Base-by-base conservation (phyloP, 2,329 filamentous ascomycete genomes). In the Verticillium dahliae region DNA sequence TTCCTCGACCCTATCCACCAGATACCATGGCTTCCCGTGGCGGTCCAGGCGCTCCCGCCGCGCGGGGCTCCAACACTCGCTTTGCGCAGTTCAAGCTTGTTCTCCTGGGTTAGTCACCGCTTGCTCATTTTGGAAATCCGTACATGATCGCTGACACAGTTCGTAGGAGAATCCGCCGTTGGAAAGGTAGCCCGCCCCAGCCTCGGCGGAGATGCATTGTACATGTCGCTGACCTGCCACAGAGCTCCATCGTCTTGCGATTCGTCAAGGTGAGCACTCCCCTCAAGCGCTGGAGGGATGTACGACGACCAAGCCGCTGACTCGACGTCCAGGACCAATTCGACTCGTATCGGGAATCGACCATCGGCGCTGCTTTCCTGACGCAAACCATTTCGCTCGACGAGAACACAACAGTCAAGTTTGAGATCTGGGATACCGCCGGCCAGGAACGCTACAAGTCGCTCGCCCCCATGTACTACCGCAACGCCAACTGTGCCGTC, bases 1-100 rank as follows among this genome's bases (percentile, higher is more conserved):
- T 65, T 67, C 68, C 67, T 67, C 66, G 67, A 66, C 63, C 68
- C 67, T 68, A 67, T 67, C 66, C 67, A 66, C 63, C 68, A 74
- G 41, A 54, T 31, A 82, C 71, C 75, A 98, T 98, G 94, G 90
- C 93, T 79, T 85, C 90, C 76, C 88, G 92, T 87, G 87, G 87
- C 80, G 88, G 78, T 70, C 80, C 83, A 68, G 64, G 62, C 61
- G 64, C 56, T 56, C 80, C 83, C 71, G 84, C 82, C 71, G 79
- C 82, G 69, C 84, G 85, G 71, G 84, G 83, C 73, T 78, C 82
- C 83, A 86, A 88, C 87, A 86, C 90, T 78, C 89, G 94, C 73
- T 98, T 99, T 78, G 94, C 95, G 71, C 95, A 99, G 84, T 99
- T 99, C 82, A 99, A 99, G 85, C 86, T 99, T 71, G 95, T 99